Evolutionary conservation across 371 early-diverging fungal genomes (phyloP), one percentile per base, ranked within the genome.

Genomic region (Mortierella sp.): DNA sequence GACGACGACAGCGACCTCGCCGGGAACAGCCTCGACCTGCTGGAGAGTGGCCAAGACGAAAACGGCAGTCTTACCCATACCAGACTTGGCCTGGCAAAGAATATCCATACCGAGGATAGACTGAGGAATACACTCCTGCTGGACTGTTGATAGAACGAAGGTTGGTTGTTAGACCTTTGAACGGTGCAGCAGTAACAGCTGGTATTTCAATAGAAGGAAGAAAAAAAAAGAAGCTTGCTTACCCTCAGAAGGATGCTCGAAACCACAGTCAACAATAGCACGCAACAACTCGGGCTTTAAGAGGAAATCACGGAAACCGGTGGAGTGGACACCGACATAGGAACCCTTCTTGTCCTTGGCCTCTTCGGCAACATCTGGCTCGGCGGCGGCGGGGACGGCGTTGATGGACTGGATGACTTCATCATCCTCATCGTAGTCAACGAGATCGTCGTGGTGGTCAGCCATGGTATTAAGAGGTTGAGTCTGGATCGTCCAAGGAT

Each of bases 1-100:
- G 5, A 99, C 95, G 72, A 99, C 88, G 11, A 96, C 97, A 61
- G 94, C 89, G 18, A 94, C 94, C 65, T 94, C 92, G 47, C 93
- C 95, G 14, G 90, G 88, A 35, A 92, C 87, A 54, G 94, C 92
- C 68, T 97, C 97, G 54, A 98, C 91, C 86, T 98, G 97, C 87
- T 99, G 98, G 47, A 99, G 91, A 16, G 97, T 94, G 14, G 98
- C 96, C 58, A 99, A 89, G 6, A 99, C 98, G 86, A 99, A 99
- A 47, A 98, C 99, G 22, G 98, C 98, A 3, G 99, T 99, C 88
- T 99, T 99, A 77, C 99, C 99, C 96, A 99, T 96, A 86, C 99
- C 99, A 73, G 96, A 96, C 88, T 99, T 98, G 86, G 99, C 99
- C 87, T 99, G 99, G 87, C 97, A 98, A 51, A 99, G 90, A 54